Percentiles rank a stretch among this genome's conserved stretches.
These are phyloP conservation scores for Dioscorea zingiberensis DNA, from an alignment of 106 monocot species.

Conservation along the genomic window DNA sequence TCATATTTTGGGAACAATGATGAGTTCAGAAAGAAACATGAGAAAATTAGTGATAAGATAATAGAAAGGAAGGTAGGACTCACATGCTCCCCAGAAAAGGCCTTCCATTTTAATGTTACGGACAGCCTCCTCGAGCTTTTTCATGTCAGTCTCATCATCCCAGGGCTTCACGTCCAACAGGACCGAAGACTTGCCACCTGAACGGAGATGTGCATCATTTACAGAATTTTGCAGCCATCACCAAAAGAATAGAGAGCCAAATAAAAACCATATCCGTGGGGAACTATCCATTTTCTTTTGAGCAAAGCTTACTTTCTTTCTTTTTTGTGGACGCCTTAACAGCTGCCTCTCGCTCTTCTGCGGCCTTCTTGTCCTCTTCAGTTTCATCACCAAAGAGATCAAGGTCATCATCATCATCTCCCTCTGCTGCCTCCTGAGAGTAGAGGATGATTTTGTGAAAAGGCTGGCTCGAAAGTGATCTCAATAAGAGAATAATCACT, in stretches of 20 bases:
- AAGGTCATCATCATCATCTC: constrained; percentile 57
- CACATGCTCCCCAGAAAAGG: constrained; percentile 73
- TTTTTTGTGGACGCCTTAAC: constrained; percentile 56
- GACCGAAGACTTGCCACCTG: constrained; percentile 83
- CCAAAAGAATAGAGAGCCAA: no score
- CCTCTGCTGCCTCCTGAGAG: constrained; percentile 10
- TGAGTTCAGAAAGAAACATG: neutral
- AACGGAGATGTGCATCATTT: neutral
- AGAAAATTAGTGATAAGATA: no score
- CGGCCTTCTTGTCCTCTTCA: constrained; percentile 73
- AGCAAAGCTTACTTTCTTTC: constrained; percentile 59
- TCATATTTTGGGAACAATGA: neutral
- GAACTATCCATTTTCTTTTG: no score
- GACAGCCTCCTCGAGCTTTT: constrained; percentile 67
- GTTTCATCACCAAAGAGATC: constrained; percentile 83
- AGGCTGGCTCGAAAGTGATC: no score
- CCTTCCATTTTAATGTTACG: constrained; percentile 52
- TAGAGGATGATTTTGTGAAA: neutral
- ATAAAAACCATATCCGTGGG: no score
- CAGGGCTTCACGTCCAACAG: constrained; percentile 93
- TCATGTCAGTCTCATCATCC: constrained; percentile 99
- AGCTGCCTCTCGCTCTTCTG: constrained; percentile 40
- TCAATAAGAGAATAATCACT: no score
- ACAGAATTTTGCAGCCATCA: no score
- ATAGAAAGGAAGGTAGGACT: neutral